Conservation (phyloP, 2,329 filamentous ascomycete species). For the Fusarium musae region DNA sequence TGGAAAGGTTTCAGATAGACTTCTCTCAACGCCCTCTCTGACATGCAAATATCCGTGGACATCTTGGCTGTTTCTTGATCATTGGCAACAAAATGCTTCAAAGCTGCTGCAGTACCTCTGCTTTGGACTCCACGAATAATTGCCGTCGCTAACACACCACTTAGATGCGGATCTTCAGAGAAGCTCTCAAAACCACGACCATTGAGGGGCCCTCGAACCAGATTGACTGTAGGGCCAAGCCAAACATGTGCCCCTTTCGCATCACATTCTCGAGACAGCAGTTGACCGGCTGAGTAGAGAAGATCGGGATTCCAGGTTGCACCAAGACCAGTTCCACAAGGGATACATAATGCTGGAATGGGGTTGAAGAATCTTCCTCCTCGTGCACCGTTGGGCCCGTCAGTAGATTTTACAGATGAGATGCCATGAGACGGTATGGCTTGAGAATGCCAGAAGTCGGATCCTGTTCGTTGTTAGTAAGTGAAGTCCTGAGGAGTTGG, state of each 20-base stretch:
- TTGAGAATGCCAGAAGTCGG: constrained; percentile 20
- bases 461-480: neutral
- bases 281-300: constrained; percentile 15
- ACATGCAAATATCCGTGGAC: constrained; percentile 57
- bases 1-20: constrained; percentile 74
- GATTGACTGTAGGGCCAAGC: constrained; percentile 70
- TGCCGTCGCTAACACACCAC: constrained; percentile 34
- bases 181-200: constrained; percentile 74
- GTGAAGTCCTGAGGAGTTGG: too few species aligned
- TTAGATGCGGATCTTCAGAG: constrained; percentile 60
- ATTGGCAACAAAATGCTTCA: constrained; percentile 55
- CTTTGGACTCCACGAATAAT: constrained; percentile 50
- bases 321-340: constrained; percentile 46
- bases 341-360: constrained; percentile 24
- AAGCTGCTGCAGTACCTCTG: constrained; percentile 45
- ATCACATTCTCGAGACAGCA: constrained; percentile 31
- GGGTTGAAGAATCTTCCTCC: constrained; percentile 29
- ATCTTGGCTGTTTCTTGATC: constrained; percentile 63
- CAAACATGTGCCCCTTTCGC: constrained; percentile 67
- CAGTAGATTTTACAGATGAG: constrained; percentile 15
- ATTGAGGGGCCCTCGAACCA: constrained; percentile 69
- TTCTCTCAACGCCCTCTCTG: constrained; percentile 67
- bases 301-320: constrained; percentile 51
- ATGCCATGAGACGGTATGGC: neutral
- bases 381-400: constrained; percentile 31